Percentiles rank a stretch among this genome's conserved stretches.
Conservation (phyloP, 2,329 filamentous ascomycete genomes). For the Paramyrothecium roridum region DNA sequence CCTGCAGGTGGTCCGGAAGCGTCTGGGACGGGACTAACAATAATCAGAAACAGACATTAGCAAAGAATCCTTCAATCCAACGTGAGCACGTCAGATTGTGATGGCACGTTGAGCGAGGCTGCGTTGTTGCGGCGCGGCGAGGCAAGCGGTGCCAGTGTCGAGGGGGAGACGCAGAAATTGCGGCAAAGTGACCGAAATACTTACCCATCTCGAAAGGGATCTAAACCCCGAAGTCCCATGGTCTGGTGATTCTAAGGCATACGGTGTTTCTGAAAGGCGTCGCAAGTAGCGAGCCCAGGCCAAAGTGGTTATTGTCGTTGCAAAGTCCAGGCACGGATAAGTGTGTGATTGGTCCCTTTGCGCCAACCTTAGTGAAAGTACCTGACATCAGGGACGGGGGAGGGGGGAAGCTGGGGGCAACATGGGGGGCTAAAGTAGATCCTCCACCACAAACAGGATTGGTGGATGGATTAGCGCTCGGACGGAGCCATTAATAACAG, state of each 20-base stretch:
- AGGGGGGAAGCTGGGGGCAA: neutral
- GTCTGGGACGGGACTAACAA: slow-evolving; percentile 55
- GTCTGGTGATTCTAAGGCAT: slow-evolving; percentile 20
- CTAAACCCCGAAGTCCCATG: slow-evolving; percentile 24
- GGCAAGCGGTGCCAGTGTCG: neutral
- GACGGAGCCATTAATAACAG: too few species aligned
- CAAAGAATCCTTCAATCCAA: neutral
- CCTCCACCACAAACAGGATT: neutral
- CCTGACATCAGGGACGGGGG: neutral
- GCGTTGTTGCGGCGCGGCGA: neutral
- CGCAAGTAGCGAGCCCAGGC: slow-evolving; percentile 1
- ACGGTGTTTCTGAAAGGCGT: slow-evolving; percentile 3
- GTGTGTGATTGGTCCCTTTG: neutral
- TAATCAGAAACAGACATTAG: neutral
- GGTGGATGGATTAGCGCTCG: neutral
- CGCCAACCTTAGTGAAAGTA: neutral
- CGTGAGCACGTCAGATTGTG: neutral
- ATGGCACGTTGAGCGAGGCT: too few species aligned
- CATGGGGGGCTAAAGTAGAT: too few species aligned
- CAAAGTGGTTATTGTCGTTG: neutral
- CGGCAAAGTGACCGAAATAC: slow-evolving; percentile 10
- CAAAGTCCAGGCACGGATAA: neutral
- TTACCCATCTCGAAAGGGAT: slow-evolving; percentile 31
- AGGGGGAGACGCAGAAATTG: neutral
- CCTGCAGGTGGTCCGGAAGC: slow-evolving; percentile 52